Conservation (phyloP, 139 green algal genomes). For the Haematococcus lacustris region DNA sequence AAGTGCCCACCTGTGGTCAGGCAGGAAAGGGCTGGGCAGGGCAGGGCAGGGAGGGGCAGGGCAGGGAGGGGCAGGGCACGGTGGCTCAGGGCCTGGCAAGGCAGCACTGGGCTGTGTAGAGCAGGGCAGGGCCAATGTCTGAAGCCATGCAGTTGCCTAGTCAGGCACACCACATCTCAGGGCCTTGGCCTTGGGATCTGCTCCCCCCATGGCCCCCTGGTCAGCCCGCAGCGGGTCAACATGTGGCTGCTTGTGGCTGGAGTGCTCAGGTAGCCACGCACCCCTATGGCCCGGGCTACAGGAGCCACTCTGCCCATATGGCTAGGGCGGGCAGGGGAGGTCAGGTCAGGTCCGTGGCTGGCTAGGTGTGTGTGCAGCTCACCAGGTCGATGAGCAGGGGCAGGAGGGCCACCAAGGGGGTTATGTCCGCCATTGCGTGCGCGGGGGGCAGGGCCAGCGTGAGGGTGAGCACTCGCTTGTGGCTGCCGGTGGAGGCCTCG, state of each 20-base stretch:
- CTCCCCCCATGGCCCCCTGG: too few relatives aligned
- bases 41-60: too few relatives aligned
- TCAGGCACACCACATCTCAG: too few relatives aligned
- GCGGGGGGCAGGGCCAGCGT: slow-evolving; percentile 26
- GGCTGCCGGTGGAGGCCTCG: slow-evolving; percentile 11
- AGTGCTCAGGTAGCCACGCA: not conserved
- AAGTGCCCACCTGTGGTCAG: slow-evolving; percentile 11
- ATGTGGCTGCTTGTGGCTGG: not conserved
- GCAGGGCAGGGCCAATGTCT: too few relatives aligned
- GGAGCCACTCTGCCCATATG: not conserved
- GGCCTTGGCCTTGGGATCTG: not conserved
- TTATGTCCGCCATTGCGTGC: slow-evolving; percentile 19
- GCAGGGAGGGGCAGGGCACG: too few relatives aligned
- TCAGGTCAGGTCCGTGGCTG: not conserved
- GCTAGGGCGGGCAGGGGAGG: too few relatives aligned
- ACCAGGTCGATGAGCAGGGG: slow-evolving; percentile 39
- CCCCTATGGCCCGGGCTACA: not conserved
- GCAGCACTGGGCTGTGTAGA: too few relatives aligned
- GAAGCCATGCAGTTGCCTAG: too few relatives aligned
- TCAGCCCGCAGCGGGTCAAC: not conserved
- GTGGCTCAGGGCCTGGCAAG: too few relatives aligned
- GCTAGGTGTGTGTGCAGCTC: not conserved
- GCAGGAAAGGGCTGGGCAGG: not conserved
- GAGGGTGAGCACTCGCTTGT: slow-evolving; percentile 29
- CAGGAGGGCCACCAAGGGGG: slow-evolving; percentile 21